phyloP scores from a whole-genome alignment of 805 yeast species.

The Yamadazyma sp. region DNA sequence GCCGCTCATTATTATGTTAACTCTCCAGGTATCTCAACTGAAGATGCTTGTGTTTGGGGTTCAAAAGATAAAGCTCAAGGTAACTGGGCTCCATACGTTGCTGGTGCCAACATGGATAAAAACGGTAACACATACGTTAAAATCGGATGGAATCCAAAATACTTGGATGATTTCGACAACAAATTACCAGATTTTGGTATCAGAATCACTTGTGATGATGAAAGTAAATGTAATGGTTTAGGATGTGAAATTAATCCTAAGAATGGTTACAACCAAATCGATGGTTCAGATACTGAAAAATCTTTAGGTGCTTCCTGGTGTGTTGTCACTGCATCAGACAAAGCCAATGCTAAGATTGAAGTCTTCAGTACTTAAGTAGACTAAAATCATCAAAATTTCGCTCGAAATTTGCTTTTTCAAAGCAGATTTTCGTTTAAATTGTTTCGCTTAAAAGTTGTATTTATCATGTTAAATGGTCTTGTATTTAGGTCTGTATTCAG shows the following conservation, averaged over 20 bases:
- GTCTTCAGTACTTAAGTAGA: conserved; percentile 46
- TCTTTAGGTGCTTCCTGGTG: conserved; percentile 69
- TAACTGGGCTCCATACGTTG: conserved; percentile 93
- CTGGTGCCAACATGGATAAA: conserved; percentile 81
- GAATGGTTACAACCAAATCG: conserved; percentile 55
- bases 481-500: too few species aligned
- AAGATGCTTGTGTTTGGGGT: conserved; percentile 87
- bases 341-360: conserved; percentile 67
- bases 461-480: too few species aligned
- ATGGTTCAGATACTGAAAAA: conserved; percentile 42
- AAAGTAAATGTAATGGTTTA: conserved; percentile 65
- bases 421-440: too few species aligned
- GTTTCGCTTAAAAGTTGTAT: too few species aligned
- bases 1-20: conserved; percentile 86
- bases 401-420: too few species aligned
- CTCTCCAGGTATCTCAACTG: conserved; percentile 74
- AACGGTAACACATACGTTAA: conserved; percentile 72
- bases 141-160: conserved; percentile 89
- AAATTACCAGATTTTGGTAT: conserved; percentile 66
- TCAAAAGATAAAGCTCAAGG: conserved; percentile 64
- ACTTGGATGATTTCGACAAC: conserved; percentile 60
- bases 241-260: conserved; percentile 82
- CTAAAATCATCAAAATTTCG: too few species aligned
- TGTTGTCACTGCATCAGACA: conserved; percentile 70
- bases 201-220: conserved; percentile 69